Evolutionary conservation across 2,329 filamentous ascomycete species (phyloP), one percentile per base, ranked within the genome.

Genomic region (Fusarium graminum): DNA sequence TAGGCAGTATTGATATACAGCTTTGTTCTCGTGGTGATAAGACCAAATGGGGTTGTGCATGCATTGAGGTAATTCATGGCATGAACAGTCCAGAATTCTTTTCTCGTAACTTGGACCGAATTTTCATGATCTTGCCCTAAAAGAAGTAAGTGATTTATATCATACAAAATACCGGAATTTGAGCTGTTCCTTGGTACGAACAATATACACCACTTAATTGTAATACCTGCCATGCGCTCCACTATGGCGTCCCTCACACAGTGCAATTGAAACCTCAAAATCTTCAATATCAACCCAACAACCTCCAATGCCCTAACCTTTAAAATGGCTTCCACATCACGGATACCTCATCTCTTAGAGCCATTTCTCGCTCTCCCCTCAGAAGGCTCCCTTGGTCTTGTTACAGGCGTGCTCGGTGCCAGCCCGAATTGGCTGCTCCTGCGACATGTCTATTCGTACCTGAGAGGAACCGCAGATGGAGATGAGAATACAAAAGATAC

Each of bases 371-470:
- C 78, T 44, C 81, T 89, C 2, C 87, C 87, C 7, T 79, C 82
- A 7, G 82, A 87, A 67, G 79, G 83, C 16, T 86, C 88, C 34
- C 83, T 93, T 38, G 80, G 87, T 19, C 83, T 93, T 13, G 78
- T 94, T 52, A 93, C 90, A 16, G 86, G 86, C 63, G 88, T 92
- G 29, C 81, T 90, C 13, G 87, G 87, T 44, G 86, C 87, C 17
- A 85, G 82, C 62, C 81, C 88, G 3, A 90, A 90, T 76, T 91
- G 89, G 88, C 85, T 91, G 29, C 77, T 88, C 22, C 77, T 88
- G 44, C 82, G 87, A 36, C 85, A 85, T 71, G 74, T 90, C 4
- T 81, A 81, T 72, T 78, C 80, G n/a, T 77, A 81, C 8, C 79
- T 86, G 40, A 65, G 55, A 45, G 74, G 65, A 71, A 72, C 32